These are phyloP conservation scores for Salvia sclarea DNA, from an alignment of 305 asterid genomes.

Conservation along the genomic window DNA sequence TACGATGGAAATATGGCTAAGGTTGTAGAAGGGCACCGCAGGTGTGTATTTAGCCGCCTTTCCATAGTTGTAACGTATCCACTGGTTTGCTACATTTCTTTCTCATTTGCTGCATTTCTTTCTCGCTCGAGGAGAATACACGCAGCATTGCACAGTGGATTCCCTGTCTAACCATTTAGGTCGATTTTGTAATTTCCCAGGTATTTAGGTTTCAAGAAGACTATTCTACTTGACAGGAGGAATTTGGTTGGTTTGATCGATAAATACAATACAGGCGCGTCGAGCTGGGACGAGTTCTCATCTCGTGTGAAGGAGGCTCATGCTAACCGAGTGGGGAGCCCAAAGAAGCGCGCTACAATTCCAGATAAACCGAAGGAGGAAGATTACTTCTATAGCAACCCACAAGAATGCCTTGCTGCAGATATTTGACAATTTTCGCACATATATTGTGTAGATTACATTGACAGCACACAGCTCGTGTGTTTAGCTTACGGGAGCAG, in stretches of 20 bases:
- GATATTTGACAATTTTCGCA: constrained; percentile 25
- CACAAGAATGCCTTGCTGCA: constrained; percentile 68
- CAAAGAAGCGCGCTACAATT: constrained; percentile 45
- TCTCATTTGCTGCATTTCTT: too few relatives aligned
- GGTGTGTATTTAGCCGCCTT: constrained; percentile 42
- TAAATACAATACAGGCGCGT: constrained; percentile 39
- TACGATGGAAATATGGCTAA: constrained; percentile 95
- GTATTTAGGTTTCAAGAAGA: constrained; percentile 69
- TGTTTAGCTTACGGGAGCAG: neutral
- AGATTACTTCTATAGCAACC: constrained; percentile 81
- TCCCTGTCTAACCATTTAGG: neutral
- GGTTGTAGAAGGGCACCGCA: constrained; percentile 93
- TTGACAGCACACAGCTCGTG: constrained; percentile 30
- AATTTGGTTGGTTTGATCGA: constrained; percentile 62
- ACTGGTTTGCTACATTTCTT: neutral
- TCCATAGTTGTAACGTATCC: neutral
- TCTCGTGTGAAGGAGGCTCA: constrained; percentile 56
- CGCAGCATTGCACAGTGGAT: neutral
- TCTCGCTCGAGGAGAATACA: neutral
- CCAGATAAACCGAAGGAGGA: constrained; percentile 73
- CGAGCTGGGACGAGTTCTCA: constrained; percentile 78
- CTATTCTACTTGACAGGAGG: constrained; percentile 59
- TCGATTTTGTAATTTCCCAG: constrained; percentile 33
- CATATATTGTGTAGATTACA: neutral
- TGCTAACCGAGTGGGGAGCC: constrained; percentile 59